Base-by-base conservation (phyloP, 176 grass and related monocot species). In the Oryza rufipogon region DNA sequence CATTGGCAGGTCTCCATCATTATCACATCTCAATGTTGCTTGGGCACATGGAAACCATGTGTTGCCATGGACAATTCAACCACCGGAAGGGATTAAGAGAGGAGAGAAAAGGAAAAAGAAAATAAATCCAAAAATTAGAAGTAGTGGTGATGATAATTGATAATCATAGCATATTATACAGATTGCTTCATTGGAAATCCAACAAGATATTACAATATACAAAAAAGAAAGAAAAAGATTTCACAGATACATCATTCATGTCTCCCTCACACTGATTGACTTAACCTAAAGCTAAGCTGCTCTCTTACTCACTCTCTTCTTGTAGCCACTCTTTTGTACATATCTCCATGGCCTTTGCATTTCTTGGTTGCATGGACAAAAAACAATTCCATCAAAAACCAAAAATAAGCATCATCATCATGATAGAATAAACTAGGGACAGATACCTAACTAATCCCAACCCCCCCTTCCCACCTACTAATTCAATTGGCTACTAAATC, bases 351-450 rank as follows among this genome's bases (percentile, higher is more conserved):
- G 80, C 89, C 64, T 90, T 90, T 87, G 84, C 69, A 87, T 70
- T 87, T 87, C 75, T 87, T 91, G 85, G 89, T 87, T 91, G 89
- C 89, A 87, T 87, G 85, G 89, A 85, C 82, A 70, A 91, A 90
- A 85, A 91, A 84, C 85, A 91, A 84, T 84, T 90, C 84, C 88
- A 91, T 87, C 70, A 45, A 52, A 70, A 84, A 84, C 80, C 85
- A 83, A 80, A 90, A 87, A 46, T 65, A 87, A 73, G 56, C 88
- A 90, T 74, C 88, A 90, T 74, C 88, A 90, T 74, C 34, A 72
- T 89, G 56, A 64, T 49, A 47, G 39, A 79, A 74, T 36, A 79
- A 79, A 91, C 75, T 80, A 87, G 76, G 85, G 85, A 90, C 84
- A 87, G 69, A 74, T 64, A 87, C 89, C 89, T 84, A 90, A 87